These are phyloP conservation scores for Rhodamnia rubescens DNA, from an alignment of 345 rosid species.

Conservation along the genomic window DNA sequence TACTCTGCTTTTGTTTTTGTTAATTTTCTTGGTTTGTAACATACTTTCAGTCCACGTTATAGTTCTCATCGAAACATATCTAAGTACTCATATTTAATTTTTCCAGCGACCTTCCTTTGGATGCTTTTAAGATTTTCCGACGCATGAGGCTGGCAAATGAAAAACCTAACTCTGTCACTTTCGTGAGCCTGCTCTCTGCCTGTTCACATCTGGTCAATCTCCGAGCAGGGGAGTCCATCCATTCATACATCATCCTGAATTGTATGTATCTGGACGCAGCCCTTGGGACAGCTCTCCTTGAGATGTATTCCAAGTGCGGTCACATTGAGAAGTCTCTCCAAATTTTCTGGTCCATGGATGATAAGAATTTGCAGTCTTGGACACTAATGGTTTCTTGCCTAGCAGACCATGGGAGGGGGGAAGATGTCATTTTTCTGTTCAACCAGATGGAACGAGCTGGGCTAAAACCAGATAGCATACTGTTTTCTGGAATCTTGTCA, in stretches of 20 bases:
- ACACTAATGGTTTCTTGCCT: constrained; percentile 39
- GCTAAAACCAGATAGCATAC: constrained; percentile 11
- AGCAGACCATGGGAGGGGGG: constrained; percentile 10
- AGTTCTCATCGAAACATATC: no score
- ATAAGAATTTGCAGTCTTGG: constrained; percentile 32
- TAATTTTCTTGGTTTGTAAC: neutral
- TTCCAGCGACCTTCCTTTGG: constrained; percentile 18
- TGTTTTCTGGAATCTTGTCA: constrained; percentile 12
- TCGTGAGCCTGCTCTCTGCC: constrained; percentile 23
- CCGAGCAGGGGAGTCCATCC: constrained; percentile 17
- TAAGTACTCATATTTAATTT: neutral
- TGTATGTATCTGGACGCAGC: constrained; percentile 19
- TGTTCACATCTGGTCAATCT: constrained; percentile 15
- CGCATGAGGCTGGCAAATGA: constrained; percentile 7
- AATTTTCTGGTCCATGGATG: constrained; percentile 16
- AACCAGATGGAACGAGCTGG: constrained; percentile 5
- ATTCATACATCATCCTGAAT: constrained; percentile 12
- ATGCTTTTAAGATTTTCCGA: constrained; percentile 16
- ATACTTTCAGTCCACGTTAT: neutral
- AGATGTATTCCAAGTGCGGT: constrained; percentile 49
- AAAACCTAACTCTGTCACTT: constrained; percentile 11
- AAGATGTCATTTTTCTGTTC: constrained; percentile 11
- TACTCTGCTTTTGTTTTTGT: neutral
- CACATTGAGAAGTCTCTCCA: constrained; percentile 18
- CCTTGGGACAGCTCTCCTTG: constrained; percentile 37